A percentile compares a stretch with the other conserved stretches of the same genome.
These are phyloP conservation scores for Monosporascus sp. DNA, from an alignment of 2,329 filamentous ascomycete species.

Conservation along the genomic window DNA sequence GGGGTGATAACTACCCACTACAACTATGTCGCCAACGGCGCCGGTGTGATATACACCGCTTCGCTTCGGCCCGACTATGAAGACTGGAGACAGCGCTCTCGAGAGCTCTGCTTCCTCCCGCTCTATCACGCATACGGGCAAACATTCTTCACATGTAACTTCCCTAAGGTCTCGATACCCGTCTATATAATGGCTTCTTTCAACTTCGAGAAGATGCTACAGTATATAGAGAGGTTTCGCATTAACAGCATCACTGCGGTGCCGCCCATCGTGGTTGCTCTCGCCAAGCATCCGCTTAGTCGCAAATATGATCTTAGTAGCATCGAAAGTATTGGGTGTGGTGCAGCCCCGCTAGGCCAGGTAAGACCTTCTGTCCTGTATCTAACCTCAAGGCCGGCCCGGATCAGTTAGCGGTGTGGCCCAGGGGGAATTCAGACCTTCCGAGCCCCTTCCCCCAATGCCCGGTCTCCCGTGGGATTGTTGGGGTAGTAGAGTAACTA, in stretches of 20 bases:
- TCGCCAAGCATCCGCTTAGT: slow-evolving; percentile 66
- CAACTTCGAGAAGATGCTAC: slow-evolving; percentile 67
- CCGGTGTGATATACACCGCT: slow-evolving; percentile 49
- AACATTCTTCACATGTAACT: slow-evolving; percentile 60
- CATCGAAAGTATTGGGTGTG: slow-evolving; percentile 53
- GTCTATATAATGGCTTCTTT: slow-evolving; percentile 77
- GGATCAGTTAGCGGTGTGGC: too few relatives aligned
- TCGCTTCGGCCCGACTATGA: slow-evolving; percentile 44
- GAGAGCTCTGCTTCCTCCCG: slow-evolving; percentile 64
- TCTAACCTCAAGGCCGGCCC: not conserved
- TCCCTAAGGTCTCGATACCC: slow-evolving; percentile 51
- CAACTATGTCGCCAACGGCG: slow-evolving; percentile 68
- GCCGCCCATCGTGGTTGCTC: slow-evolving; percentile 67
- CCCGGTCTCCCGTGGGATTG: not conserved
- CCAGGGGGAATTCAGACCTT: not conserved
- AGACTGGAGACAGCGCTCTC: slow-evolving; percentile 30
- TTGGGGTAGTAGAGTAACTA: not conserved
- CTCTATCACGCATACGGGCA: slow-evolving; percentile 74
- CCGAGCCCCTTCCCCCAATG: not conserved
- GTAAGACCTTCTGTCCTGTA: not conserved
- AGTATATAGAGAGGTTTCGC: slow-evolving; percentile 60
- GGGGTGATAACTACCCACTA: slow-evolving; percentile 77
- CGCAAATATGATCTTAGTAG: slow-evolving; percentile 64
- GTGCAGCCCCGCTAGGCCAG: slow-evolving; percentile 62
- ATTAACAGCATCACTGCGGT: slow-evolving; percentile 65